phyloP scores from a whole-genome alignment of 2,329 filamentous ascomycete genomes.

The Colletotrichum somersetense region DNA sequence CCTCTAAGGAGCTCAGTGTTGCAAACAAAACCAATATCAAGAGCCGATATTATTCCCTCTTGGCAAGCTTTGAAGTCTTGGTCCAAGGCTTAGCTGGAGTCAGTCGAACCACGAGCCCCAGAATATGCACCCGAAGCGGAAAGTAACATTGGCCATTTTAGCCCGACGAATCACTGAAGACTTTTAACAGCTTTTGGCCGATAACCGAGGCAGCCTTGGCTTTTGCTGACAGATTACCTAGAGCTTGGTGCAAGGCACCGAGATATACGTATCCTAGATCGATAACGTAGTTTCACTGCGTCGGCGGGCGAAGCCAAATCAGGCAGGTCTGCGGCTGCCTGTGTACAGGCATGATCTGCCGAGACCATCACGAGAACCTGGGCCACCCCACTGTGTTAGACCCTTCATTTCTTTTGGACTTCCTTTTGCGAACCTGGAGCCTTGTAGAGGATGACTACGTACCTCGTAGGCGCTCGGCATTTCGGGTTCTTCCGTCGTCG shows the following conservation, averaged over 20 bases:
- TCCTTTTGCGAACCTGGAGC: neutral
- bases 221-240: too few species aligned
- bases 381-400: neutral
- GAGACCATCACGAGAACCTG: slow-evolving; percentile 21
- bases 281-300: slow-evolving; percentile 34
- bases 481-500: neutral
- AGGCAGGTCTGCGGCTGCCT: slow-evolving; percentile 37
- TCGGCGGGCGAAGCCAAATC: slow-evolving; percentile 27
- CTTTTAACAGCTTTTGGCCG: neutral
- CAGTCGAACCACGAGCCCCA: neutral
- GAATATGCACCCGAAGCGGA: neutral
- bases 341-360: slow-evolving; percentile 31
- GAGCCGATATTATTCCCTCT: neutral
- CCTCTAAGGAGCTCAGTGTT: neutral
- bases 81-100: neutral
- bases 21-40: too few species aligned
- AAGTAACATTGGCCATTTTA: neutral
- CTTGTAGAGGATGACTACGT: too few species aligned
- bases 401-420: neutral
- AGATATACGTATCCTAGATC: slow-evolving; percentile 15
- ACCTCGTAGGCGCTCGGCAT: neutral
- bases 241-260: neutral
- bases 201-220: neutral
- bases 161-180: neutral
- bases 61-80: neutral